A percentile compares a stretch with the other conserved stretches of the same genome.
These are phyloP conservation scores for Notholithocarpus densiflorus DNA, from an alignment of 306 rosid species.

Conservation along the genomic window DNA sequence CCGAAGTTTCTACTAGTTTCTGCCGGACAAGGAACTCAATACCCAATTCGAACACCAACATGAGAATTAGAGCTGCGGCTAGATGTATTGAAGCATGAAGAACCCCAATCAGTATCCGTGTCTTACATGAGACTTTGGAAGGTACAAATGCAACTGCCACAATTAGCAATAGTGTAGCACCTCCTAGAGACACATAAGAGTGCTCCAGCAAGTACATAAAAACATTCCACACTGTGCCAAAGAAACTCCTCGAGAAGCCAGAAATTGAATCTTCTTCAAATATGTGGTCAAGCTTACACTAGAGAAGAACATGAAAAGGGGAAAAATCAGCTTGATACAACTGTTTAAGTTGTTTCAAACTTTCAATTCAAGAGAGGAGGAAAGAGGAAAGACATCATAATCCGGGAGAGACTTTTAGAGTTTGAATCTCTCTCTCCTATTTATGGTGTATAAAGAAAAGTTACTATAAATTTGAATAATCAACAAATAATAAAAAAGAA, in stretches of 20 bases:
- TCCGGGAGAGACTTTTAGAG: no score
- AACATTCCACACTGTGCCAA: constrained; percentile 78
- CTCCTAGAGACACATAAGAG: constrained; percentile 70
- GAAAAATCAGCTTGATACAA: background rate
- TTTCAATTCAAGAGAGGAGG: background rate
- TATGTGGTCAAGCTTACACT: constrained; percentile 87
- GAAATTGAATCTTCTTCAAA: constrained; percentile 74
- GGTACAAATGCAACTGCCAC: constrained; percentile 75
- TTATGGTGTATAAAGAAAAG: no score
- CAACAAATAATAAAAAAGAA: constrained; percentile 5
- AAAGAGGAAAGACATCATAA: constrained; percentile 1
- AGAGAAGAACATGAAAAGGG: constrained; percentile 25
- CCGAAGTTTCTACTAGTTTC: constrained; percentile 81
- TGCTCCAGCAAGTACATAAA: constrained; percentile 62
- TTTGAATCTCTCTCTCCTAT: no score
- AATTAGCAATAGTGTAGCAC: constrained; percentile 60
- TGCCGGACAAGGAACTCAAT: constrained; percentile 79
- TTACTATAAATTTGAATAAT: constrained; percentile 2
- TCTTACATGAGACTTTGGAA: constrained; percentile 72
- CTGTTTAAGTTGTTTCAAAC: no score
- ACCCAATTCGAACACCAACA: constrained; percentile 88
- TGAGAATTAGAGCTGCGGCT: constrained; percentile 75
- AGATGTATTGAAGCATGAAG: constrained; percentile 90
- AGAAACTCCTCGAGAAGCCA: constrained; percentile 65
- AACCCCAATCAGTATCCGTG: constrained; percentile 64